A percentile compares a stretch with the other conserved stretches of the same genome.
These are phyloP conservation scores for Geotrichum macrosporum DNA, from an alignment of 1,139 yeast genomes.

Conservation along the genomic window DNA sequence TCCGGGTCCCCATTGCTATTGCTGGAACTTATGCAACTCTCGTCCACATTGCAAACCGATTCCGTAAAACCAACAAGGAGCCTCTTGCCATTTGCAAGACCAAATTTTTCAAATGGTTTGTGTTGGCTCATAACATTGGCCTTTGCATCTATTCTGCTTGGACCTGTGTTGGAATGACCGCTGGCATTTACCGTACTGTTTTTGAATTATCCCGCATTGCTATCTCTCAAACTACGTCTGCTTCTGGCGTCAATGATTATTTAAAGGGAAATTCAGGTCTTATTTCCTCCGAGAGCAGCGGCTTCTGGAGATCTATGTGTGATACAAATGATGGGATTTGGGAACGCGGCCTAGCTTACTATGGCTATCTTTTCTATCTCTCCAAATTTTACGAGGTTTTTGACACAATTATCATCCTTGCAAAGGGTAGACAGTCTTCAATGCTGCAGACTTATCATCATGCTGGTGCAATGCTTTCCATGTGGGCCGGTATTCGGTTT, in stretches of 20 bases:
- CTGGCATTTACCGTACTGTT: slow-evolving; percentile 44
- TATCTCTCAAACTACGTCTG: slow-evolving; percentile 16
- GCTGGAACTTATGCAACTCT: slow-evolving; percentile 57
- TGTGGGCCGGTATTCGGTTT: slow-evolving; percentile 76
- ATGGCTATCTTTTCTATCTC: slow-evolving; percentile 64
- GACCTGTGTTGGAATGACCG: slow-evolving; percentile 67
- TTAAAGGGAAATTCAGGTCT: slow-evolving; percentile 32
- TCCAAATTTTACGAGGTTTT: slow-evolving; percentile 71
- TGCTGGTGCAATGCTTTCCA: slow-evolving; percentile 77
- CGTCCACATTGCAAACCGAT: slow-evolving; percentile 54
- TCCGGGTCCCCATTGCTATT: slow-evolving; percentile 51
- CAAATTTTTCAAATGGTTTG: slow-evolving; percentile 50
- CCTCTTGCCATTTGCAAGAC: slow-evolving; percentile 52
- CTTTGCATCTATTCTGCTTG: slow-evolving; percentile 65
- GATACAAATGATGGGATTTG: slow-evolving; percentile 60
- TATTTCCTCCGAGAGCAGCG: slow-evolving; percentile 24
- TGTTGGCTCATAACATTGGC: slow-evolving; percentile 57
- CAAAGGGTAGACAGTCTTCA: slow-evolving; percentile 67
- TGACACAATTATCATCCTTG: slow-evolving; percentile 62
- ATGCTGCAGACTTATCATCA: slow-evolving; percentile 73
- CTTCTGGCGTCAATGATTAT: slow-evolving; percentile 30
- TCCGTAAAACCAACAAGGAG: slow-evolving; percentile 46
- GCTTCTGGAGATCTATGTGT: slow-evolving; percentile 60
- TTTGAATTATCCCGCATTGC: slow-evolving; percentile 25
- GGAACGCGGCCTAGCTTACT: slow-evolving; percentile 51